phyloP scores from a whole-genome alignment of 2,329 filamentous ascomycete species.

The Ophiocordyceps camponoti-floridani region DNA sequence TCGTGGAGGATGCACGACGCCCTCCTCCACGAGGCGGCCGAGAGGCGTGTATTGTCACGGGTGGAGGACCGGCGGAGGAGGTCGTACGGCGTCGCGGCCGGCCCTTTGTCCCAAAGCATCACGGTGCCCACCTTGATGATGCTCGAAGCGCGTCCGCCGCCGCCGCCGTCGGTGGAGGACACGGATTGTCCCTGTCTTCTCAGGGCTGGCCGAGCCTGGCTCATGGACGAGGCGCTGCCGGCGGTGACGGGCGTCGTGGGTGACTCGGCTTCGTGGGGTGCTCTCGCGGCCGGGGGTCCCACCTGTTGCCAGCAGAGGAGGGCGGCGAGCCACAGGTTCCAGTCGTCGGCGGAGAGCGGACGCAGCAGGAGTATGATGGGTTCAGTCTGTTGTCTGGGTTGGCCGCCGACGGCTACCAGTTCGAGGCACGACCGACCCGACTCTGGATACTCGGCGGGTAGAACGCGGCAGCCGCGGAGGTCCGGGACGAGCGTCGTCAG shows the following conservation, averaged over 20 bases:
- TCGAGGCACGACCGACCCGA: slow-evolving; percentile 31
- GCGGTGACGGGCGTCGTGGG: slow-evolving; percentile 7
- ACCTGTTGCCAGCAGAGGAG: slow-evolving; percentile 69
- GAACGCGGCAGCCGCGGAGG: slow-evolving; percentile 54
- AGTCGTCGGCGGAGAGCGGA: slow-evolving; percentile 45
- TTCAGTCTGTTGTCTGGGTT: slow-evolving; percentile 31
- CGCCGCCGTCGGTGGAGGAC: slow-evolving; percentile 8
- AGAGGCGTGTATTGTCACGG: slow-evolving; percentile 21
- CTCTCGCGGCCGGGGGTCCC: slow-evolving; percentile 37
- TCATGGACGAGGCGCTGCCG: slow-evolving; percentile 9
- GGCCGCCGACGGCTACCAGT: slow-evolving; percentile 28
- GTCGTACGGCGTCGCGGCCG: slow-evolving; percentile 32
- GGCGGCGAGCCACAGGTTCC: slow-evolving; percentile 66
- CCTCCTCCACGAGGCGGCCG: slow-evolving; percentile 53
- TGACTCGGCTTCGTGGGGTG: slow-evolving; percentile 19
- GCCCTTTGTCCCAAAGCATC: slow-evolving; percentile 74
- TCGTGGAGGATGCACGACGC: slow-evolving; percentile 91
- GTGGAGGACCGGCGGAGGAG: slow-evolving; percentile 40
- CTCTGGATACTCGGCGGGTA: slow-evolving; percentile 30
- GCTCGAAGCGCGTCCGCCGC: slow-evolving; percentile 23
- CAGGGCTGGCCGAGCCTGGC: slow-evolving; percentile 22
- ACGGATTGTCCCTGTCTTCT: slow-evolving; percentile 19
- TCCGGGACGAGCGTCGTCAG: slow-evolving; percentile 54
- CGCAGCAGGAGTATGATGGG: slow-evolving; percentile 35
- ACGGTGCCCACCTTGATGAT: slow-evolving; percentile 94